Percentiles rank a stretch among this genome's conserved stretches.
Evolutionary conservation across 768 basidiomycete genomes (phyloP).

Genomic region (Naganishia kalamii): DNA sequence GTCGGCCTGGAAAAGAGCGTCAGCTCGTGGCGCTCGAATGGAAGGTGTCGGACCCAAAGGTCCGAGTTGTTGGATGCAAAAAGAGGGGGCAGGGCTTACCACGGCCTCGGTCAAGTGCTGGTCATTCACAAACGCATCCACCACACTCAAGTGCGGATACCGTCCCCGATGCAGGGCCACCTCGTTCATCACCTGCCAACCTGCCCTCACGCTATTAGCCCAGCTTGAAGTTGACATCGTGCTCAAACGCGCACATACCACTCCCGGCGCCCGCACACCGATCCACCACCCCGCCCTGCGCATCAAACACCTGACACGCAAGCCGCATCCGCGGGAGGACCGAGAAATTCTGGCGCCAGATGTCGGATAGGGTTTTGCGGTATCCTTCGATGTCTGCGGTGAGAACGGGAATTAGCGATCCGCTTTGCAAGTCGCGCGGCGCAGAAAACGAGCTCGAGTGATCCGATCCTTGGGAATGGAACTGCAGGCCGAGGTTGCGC

Average conservation of each 20-base stretch:
- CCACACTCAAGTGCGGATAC: constrained; percentile 83
- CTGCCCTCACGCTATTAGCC: constrained; percentile 45
- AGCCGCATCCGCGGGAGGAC: constrained; percentile 84
- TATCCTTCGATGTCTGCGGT: constrained; percentile 78
- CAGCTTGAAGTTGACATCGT: constrained; percentile 16
- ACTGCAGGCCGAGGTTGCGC: no score
- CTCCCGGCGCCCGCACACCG: constrained; percentile 24
- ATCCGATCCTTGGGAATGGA: no score
- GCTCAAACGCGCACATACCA: constrained; percentile 16
- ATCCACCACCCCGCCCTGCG: constrained; percentile 42
- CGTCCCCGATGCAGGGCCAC: constrained; percentile 85
- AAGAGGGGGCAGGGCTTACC: constrained; percentile 52
- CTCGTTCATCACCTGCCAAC: constrained; percentile 98
- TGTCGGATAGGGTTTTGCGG: constrained; percentile 68
- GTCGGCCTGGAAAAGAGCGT: constrained; percentile 60
- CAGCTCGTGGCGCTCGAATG: not conserved
- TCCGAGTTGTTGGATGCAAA: not conserved
- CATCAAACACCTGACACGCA: constrained; percentile 64
- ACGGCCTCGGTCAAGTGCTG: constrained; percentile 94
- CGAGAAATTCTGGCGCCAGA: constrained; percentile 71
- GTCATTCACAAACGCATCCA: constrained; percentile 87
- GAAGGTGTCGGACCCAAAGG: not conserved
- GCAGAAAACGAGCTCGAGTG: no score
- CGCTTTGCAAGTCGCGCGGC: no score
- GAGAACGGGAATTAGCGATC: not conserved